These are phyloP conservation scores for Aphanomyces stellatus DNA, from an alignment of 352 stramenopile species.

Conservation along the genomic window DNA sequence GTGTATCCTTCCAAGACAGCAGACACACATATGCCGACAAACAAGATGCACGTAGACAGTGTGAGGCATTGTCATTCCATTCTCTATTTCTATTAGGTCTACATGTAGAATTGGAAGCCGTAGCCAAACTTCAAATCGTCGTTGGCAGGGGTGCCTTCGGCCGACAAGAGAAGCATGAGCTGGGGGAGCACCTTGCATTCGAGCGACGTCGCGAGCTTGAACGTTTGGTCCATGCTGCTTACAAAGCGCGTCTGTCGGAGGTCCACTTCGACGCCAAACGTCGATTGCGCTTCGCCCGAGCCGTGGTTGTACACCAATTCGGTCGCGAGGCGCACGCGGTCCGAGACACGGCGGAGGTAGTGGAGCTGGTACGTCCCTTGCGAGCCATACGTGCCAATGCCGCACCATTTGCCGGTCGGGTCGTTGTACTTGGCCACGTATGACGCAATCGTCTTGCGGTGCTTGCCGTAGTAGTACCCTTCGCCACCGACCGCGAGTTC, in stretches of 20 bases:
- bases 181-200: slow-evolving; percentile 79
- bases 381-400: slow-evolving; percentile 60
- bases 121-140: slow-evolving; percentile 89
- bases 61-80: too few relatives aligned
- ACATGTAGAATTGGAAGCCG: slow-evolving; percentile 29
- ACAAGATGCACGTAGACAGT: too few relatives aligned
- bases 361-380: slow-evolving; percentile 79
- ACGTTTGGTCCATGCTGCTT: slow-evolving; percentile 73
- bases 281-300: slow-evolving; percentile 73
- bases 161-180: slow-evolving; percentile 77
- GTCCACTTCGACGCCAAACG: slow-evolving; percentile 74
- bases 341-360: slow-evolving; percentile 79
- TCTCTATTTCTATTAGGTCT: slow-evolving; percentile 4
- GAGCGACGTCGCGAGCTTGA: slow-evolving; percentile 74
- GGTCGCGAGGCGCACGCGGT: slow-evolving; percentile 71
- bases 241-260: slow-evolving; percentile 78
- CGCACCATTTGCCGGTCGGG: slow-evolving; percentile 40
- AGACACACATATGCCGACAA: too few relatives aligned
- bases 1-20: too few relatives aligned
- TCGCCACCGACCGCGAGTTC: slow-evolving; percentile 71
- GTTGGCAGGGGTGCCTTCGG: slow-evolving; percentile 77
- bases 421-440: slow-evolving; percentile 79
- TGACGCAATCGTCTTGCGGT: slow-evolving; percentile 76
- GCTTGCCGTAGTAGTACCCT: slow-evolving; percentile 84
- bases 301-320: slow-evolving; percentile 83